phyloP scores from a whole-genome alignment of 495 filamentous ascomycete genomes.

The Jackrogersella multiformis region DNA sequence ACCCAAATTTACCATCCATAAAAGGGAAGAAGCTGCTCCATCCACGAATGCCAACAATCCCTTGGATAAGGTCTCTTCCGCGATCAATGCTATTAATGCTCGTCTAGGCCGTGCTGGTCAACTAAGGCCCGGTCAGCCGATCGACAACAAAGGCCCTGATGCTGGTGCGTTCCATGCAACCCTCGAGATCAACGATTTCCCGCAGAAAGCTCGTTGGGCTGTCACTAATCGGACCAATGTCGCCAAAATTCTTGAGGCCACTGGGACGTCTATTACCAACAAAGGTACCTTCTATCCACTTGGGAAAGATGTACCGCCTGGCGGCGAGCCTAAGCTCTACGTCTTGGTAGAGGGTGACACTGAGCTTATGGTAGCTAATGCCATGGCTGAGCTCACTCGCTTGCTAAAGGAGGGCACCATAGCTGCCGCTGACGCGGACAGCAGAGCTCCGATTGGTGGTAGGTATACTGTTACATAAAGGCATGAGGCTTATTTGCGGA shows the following conservation, averaged over 20 bases:
- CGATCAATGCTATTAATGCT: slow-evolving; percentile 85
- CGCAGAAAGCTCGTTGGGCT: slow-evolving; percentile 98
- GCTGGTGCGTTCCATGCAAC: slow-evolving; percentile 97
- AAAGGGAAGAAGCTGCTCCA: slow-evolving; percentile 66
- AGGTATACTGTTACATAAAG: slow-evolving; percentile 86
- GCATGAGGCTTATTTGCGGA: neutral
- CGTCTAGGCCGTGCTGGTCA: slow-evolving; percentile 86
- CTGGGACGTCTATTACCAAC: slow-evolving; percentile 95
- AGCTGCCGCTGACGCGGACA: slow-evolving; percentile 86
- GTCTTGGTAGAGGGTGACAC: slow-evolving; percentile 98
- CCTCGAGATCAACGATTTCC: slow-evolving; percentile 98
- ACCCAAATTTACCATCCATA: slow-evolving; percentile 79
- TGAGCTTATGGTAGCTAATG: slow-evolving; percentile 87
- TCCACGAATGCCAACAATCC: slow-evolving; percentile 65
- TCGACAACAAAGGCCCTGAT: slow-evolving; percentile 98
- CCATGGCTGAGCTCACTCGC: slow-evolving; percentile 89
- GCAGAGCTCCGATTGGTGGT: slow-evolving; percentile 79
- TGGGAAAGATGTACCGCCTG: slow-evolving; percentile 79
- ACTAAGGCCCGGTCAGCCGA: slow-evolving; percentile 89
- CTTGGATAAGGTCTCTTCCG: slow-evolving; percentile 83
- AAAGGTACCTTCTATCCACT: slow-evolving; percentile 89
- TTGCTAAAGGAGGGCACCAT: slow-evolving; percentile 92
- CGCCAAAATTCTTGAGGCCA: slow-evolving; percentile 95
- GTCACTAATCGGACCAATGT: slow-evolving; percentile 99
- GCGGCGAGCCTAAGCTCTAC: slow-evolving; percentile 88